Evolutionary conservation across 2,329 filamentous ascomycete genomes (phyloP).

Genomic region (Fusarium fracticaudum): DNA sequence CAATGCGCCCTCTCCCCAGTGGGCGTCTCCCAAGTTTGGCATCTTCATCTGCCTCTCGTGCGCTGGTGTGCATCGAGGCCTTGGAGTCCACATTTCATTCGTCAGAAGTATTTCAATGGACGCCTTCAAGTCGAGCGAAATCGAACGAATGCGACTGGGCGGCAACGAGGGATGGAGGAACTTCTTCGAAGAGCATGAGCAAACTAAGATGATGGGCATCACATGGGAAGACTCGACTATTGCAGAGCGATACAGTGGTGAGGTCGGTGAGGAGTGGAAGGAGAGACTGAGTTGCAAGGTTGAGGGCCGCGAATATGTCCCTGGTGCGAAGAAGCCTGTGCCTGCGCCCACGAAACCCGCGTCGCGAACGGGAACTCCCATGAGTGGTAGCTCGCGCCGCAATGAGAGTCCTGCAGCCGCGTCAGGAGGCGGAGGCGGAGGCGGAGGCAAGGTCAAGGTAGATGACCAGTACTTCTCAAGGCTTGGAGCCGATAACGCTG

Average conservation of each 20-base stretch:
- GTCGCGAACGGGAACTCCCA: conserved; percentile 53
- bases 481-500: conserved; percentile 84
- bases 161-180: conserved; percentile 88
- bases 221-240: conserved; percentile 90
- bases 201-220: conserved; percentile 72
- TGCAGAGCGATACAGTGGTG: conserved; percentile 87
- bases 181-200: conserved; percentile 82
- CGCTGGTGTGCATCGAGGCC: conserved; percentile 90
- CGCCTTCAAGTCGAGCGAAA: conserved; percentile 92
- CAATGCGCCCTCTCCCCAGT: conserved; percentile 94
- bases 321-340: conserved; percentile 67
- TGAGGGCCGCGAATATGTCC: conserved; percentile 87
- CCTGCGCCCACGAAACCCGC: conserved; percentile 45
- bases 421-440: conserved; percentile 36
- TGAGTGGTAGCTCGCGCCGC: conserved; percentile 52
- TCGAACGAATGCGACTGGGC: conserved; percentile 91
- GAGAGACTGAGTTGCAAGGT: conserved; percentile 88
- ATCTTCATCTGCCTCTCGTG: conserved; percentile 98
- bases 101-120: conserved; percentile 99
- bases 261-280: conserved; percentile 95
- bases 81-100: conserved; percentile 98
- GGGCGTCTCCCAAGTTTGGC: conserved; percentile 96
- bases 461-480: conserved; percentile 92
- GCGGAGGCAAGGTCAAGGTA: conserved; percentile 64
- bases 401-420: conserved; percentile 52